Evolutionary conservation across 805 yeast genomes (phyloP).

Genomic region (Maudiozyma pseudohumilis): DNA sequence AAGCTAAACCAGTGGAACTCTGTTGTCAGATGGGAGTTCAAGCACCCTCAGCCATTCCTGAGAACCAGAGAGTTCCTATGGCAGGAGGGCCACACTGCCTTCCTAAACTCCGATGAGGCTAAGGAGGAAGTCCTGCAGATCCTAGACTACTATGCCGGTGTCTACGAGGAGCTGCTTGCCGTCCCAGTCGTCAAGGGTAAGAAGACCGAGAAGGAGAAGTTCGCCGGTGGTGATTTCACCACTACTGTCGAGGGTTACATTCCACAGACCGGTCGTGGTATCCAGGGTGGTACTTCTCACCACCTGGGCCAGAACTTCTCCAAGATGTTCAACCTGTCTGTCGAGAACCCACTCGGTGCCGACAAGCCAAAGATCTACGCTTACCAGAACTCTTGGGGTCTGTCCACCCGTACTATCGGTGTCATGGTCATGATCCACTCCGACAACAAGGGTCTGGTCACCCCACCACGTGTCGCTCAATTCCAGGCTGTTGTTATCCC

Average conservation of each 20-base stretch:
- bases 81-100: slow-evolving; percentile 99
- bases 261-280: slow-evolving; percentile 98
- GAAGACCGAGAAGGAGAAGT: slow-evolving; percentile 95
- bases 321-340: slow-evolving; percentile 92
- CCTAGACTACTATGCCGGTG: slow-evolving; percentile 72
- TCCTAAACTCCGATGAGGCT: slow-evolving; percentile 75
- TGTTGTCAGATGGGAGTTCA: slow-evolving; percentile 99
- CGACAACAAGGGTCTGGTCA: slow-evolving; percentile 94
- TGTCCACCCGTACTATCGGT: slow-evolving; percentile 96
- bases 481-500: slow-evolving; percentile 88
- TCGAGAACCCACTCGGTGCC: slow-evolving; percentile 88
- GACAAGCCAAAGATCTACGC: slow-evolving; percentile 81
- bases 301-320: slow-evolving; percentile 97
- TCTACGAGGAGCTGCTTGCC: slow-evolving; percentile 87
- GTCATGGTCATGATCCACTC: slow-evolving; percentile 99
- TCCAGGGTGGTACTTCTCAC: slow-evolving; percentile 98
- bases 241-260: slow-evolving; percentile 95
- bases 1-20: slow-evolving; percentile 98
- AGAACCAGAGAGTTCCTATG: slow-evolving; percentile 98
- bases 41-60: slow-evolving; percentile 98
- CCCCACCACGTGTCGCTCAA: slow-evolving; percentile 96
- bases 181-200: slow-evolving; percentile 94
- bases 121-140: slow-evolving; percentile 75
- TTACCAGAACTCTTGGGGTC: slow-evolving; percentile 98
- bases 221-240: slow-evolving; percentile 95